A percentile compares a stretch with the other conserved stretches of the same genome.
phyloP scores from a whole-genome alignment of 345 rosid genomes.

The Eucalyptus guilfoylei region DNA sequence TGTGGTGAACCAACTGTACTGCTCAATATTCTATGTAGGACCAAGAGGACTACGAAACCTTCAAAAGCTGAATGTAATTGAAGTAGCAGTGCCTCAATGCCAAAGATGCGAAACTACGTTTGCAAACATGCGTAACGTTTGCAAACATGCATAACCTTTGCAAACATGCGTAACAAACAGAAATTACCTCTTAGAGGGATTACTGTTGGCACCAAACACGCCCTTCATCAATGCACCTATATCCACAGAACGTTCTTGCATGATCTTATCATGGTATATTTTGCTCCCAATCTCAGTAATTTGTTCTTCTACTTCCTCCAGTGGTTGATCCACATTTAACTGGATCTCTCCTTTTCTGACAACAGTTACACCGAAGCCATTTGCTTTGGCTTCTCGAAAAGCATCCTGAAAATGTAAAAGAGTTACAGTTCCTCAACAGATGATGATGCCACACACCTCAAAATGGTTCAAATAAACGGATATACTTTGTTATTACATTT shows the following conservation, averaged over 20 bases:
- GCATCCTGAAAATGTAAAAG: conserved; percentile 37
- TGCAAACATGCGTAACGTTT: background rate
- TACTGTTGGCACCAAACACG: conserved; percentile 27
- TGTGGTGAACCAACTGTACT: background rate
- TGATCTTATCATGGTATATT: conserved; percentile 71
- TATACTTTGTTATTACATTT: background rate
- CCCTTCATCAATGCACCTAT: conserved; percentile 77
- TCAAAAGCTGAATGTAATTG: background rate
- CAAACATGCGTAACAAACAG: background rate
- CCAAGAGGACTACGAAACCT: background rate
- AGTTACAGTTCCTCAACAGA: background rate
- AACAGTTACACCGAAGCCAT: conserved; percentile 74
- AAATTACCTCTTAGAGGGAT: conserved; percentile 23
- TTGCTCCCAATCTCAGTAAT: conserved; percentile 78
- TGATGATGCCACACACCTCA: background rate
- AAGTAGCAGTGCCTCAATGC: background rate
- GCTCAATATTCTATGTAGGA: background rate
- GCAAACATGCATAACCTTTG: background rate
- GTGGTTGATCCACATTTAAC: conserved; percentile 65
- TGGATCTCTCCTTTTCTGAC: conserved; percentile 64
- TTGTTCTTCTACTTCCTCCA: conserved; percentile 78
- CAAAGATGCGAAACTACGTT: background rate
- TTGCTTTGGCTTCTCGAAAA: conserved; percentile 78
- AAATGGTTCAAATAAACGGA: background rate
- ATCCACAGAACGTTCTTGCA: conserved; percentile 67